Conservation (phyloP, 1,284 basidiomycete genomes). For the Heterobasidion annosum region DNA sequence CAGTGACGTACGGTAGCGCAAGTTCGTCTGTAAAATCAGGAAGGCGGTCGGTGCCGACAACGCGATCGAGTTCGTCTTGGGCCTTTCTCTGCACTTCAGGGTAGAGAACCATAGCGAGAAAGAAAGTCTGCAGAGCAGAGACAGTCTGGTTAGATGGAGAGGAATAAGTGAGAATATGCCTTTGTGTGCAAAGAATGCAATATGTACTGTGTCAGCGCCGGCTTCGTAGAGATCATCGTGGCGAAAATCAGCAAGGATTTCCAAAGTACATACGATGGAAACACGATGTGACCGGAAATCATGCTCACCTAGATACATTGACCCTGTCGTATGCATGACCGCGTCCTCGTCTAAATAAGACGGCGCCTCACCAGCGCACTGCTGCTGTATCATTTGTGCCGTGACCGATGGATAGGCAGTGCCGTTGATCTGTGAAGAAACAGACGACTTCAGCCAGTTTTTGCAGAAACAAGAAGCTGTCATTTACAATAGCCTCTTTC, state of each 20-base stretch:
- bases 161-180: background rate
- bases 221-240: background rate
- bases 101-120: slow-evolving; percentile 16
- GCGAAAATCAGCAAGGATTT: background rate
- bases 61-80: slow-evolving; percentile 16
- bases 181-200: background rate
- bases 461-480: background rate
- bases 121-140: slow-evolving; percentile 12
- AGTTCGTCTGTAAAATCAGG: slow-evolving; percentile 11
- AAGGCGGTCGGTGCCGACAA: slow-evolving; percentile 13
- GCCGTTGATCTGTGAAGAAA: background rate
- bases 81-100: slow-evolving; percentile 15
- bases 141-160: slow-evolving; percentile 7
- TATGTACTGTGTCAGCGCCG: background rate
- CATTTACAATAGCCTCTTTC: background rate
- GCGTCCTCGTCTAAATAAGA: background rate
- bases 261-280: background rate
- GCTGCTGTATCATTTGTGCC: background rate
- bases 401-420: background rate
- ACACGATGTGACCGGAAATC: too few relatives aligned
- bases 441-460: background rate
- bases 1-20: slow-evolving; percentile 12
- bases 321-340: background rate
- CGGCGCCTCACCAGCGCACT: background rate
- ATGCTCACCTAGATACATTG: slow-evolving; percentile 7